A percentile compares a stretch with the other conserved stretches of the same genome.
Conservation (phyloP, 345 rosid species). For the sweet orange (Citrus sinensis) region DVS_A1.0 CM039166.1:19973501-19974000, state of each 20-base stretch:
- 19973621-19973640: background rate
- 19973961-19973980: constrained; percentile 69
- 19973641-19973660: no score
- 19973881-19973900: constrained; percentile 81
- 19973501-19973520: constrained; percentile 13
- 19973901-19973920: constrained; percentile 70
- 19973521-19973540: constrained; percentile 9
- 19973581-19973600: background rate
- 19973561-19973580: constrained; percentile 23
- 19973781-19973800: constrained; percentile 48
- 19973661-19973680: no score
- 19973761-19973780: no score
- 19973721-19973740: background rate
- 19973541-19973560: constrained; percentile 36
- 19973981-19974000: constrained; percentile 84
- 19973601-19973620: background rate
- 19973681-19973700: no score
- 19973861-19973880: constrained; percentile 81
- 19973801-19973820: constrained; percentile 40
- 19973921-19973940: constrained; percentile 46
- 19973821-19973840: constrained; percentile 41
- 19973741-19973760: background rate
- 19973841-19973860: constrained; percentile 55
- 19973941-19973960: constrained; percentile 66
- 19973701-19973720: background rate